Evolutionary conservation across 768 basidiomycete species (phyloP).

Genomic region (Leccinum incarnatum): DNA sequence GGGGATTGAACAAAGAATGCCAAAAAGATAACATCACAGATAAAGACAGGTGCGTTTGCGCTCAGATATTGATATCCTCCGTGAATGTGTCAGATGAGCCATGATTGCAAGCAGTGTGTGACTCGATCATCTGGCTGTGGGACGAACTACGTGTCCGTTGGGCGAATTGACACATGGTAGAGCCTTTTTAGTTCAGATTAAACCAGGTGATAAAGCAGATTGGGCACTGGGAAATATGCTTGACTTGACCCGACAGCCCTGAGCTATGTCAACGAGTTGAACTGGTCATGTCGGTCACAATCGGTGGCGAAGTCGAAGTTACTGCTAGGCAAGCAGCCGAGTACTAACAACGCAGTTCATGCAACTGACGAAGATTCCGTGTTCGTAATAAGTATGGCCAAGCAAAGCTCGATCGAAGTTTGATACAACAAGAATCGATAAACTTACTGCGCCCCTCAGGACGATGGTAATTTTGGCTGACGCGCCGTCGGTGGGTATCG

Average conservation of each 20-base stretch:
- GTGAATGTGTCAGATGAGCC: not conserved
- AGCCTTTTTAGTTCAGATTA: not conserved
- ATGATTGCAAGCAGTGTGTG: not conserved
- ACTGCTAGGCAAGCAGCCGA: no score
- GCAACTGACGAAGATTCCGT: no score
- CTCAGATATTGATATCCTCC: not conserved
- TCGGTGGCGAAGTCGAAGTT: no score
- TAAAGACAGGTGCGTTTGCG: not conserved
- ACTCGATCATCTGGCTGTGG: not conserved
- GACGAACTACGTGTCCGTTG: not conserved
- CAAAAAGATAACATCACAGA: slow-evolving; percentile 4
- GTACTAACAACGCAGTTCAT: no score
- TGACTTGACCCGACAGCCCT: no score
- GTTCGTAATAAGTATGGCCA: no score
- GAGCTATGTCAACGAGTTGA: no score
- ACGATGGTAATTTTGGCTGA: not conserved
- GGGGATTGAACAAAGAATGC: slow-evolving; percentile 2
- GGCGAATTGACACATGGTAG: not conserved
- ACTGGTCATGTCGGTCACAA: no score
- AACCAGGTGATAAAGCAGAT: not conserved
- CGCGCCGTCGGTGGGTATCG: not conserved
- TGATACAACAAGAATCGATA: not conserved
- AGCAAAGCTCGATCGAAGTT: not conserved
- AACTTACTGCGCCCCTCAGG: not conserved
- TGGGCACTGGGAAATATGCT: not conserved